Conservation (phyloP, 176 grass and related monocot species). For the Carex scoparia region DNA sequence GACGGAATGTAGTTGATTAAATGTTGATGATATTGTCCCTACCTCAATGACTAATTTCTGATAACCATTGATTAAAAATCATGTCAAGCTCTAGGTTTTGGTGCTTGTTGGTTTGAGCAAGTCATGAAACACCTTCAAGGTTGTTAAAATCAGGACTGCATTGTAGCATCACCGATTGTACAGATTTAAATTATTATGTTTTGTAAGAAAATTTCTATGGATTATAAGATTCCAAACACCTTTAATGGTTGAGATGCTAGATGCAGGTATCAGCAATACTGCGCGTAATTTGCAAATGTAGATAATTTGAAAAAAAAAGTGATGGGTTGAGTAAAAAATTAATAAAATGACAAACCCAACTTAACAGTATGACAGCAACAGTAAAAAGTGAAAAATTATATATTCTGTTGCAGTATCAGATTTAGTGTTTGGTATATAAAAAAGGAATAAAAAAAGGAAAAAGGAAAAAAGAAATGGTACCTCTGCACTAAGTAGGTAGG, state of each 20-base stretch:
- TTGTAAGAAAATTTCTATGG: too few relatives aligned
- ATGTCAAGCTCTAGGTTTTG: neutral
- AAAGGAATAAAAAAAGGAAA: neutral
- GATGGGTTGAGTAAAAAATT: neutral
- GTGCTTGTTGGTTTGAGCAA: neutral
- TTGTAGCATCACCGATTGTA: neutral
- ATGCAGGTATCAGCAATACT: too few relatives aligned
- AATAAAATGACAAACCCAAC: neutral
- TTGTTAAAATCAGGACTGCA: neutral
- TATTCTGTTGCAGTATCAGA: neutral
- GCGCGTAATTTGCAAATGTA: neutral
- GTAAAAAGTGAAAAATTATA: neutral
- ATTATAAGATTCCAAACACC: too few relatives aligned
- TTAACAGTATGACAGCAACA: neutral
- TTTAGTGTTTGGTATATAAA: neutral
- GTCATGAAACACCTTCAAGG: neutral
- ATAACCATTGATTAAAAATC: neutral
- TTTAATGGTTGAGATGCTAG: too few relatives aligned
- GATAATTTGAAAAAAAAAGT: neutral
- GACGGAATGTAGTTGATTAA: neutral
- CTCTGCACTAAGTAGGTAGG: constrained; percentile 80
- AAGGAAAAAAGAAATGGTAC: constrained; percentile 29
- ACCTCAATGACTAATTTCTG: neutral
- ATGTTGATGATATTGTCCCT: neutral
- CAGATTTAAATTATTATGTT: neutral